Evolutionary conservation across 2,329 filamentous ascomycete species (phyloP).

Genomic region (Fusarium sp.): DNA sequence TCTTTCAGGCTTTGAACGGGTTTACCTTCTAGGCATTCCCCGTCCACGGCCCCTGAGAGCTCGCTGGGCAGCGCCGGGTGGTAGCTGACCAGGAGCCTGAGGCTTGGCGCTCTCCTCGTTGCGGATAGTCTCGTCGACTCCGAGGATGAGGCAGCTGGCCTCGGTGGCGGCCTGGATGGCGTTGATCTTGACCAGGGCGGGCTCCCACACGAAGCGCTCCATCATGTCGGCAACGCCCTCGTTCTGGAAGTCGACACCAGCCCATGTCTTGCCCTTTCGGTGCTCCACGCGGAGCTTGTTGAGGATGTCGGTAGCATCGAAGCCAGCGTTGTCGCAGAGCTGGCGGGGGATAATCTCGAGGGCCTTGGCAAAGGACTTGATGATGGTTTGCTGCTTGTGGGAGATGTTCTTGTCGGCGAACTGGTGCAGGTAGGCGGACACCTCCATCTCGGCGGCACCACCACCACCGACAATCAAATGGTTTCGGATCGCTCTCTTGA

Average conservation of each 20-base stretch:
- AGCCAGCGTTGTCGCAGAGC: conserved; percentile 97
- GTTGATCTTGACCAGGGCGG: conserved; percentile 94
- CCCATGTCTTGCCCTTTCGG: conserved; percentile 90
- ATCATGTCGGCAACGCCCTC: conserved; percentile 96
- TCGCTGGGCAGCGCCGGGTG: conserved; percentile 85
- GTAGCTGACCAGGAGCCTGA: conserved; percentile 79
- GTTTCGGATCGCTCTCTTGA: conserved; percentile 97
- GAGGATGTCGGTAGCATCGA: conserved; percentile 97
- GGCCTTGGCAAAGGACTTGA: conserved; percentile 97
- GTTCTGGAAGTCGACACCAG: conserved; percentile 91
- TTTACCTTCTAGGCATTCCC: conserved; percentile 85
- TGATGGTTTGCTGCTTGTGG: conserved; percentile 95
- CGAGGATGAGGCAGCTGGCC: conserved; percentile 91
- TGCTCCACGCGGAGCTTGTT: conserved; percentile 97
- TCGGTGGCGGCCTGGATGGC: conserved; percentile 96
- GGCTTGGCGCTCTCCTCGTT: conserved; percentile 92
- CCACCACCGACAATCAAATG: conserved; percentile 93
- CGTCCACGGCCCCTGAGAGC: conserved; percentile 83
- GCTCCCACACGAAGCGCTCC: conserved; percentile 97
- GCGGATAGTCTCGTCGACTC: conserved; percentile 97
- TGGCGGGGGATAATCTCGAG: conserved; percentile 96
- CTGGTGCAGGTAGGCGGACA: conserved; percentile 90
- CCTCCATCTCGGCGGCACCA: conserved; percentile 94
- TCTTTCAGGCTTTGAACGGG: conserved; percentile 14
- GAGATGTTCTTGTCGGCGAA: conserved; percentile 92